phyloP scores from a whole-genome alignment of 2,329 filamentous ascomycete species.

The Fusarium compactum region DNA sequence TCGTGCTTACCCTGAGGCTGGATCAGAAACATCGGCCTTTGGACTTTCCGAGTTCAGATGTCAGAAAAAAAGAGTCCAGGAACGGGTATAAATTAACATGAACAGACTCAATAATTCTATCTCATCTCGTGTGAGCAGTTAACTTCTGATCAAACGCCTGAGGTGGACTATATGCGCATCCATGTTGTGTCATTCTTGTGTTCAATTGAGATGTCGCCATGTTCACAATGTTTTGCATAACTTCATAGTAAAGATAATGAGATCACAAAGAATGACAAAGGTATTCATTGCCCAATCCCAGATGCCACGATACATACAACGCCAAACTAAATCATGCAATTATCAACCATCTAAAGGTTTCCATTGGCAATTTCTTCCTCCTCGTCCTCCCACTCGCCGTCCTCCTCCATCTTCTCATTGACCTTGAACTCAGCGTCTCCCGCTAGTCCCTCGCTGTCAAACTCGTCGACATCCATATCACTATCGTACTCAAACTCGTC shows the following conservation, averaged over 20 bases:
- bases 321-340: slow-evolving; percentile 41
- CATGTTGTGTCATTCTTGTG: too few species aligned
- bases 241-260: not conserved
- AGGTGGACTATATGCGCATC: too few species aligned
- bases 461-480: slow-evolving; percentile 61
- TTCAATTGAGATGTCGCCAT: not conserved
- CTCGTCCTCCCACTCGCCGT: slow-evolving; percentile 66
- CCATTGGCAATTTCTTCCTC: slow-evolving; percentile 55
- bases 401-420: slow-evolving; percentile 63
- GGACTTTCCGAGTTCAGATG: not conserved
- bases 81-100: too few species aligned
- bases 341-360: slow-evolving; percentile 11
- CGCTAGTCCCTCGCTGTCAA: slow-evolving; percentile 64
- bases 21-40: not conserved
- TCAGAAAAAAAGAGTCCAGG: too few species aligned
- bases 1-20: slow-evolving; percentile 1
- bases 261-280: slow-evolving; percentile 34
- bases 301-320: slow-evolving; percentile 42
- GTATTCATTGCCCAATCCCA: slow-evolving; percentile 45
- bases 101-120: not conserved
- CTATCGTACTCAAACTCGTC: slow-evolving; percentile 61
- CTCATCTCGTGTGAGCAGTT: not conserved
- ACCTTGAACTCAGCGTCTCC: slow-evolving; percentile 63
- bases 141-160: too few species aligned
- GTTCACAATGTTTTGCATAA: not conserved